These are phyloP conservation scores for Lepidium africanum DNA, from an alignment of 345 rosid species.

Conservation along the genomic window DNA sequence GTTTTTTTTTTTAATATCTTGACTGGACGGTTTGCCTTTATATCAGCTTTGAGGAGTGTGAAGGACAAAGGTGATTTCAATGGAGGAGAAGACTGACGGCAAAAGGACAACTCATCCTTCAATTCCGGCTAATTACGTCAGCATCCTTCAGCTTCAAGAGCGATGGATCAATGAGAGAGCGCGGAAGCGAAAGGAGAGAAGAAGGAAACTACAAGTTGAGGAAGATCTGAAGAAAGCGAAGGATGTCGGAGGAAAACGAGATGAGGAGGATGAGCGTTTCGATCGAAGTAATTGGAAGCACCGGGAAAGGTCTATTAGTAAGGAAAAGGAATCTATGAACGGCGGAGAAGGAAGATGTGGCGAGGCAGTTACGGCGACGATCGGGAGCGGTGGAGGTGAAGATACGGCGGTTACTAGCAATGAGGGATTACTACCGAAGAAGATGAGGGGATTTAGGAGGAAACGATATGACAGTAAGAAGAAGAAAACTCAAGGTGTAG, in stretches of 20 bases:
- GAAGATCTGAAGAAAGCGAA: constrained; percentile 11
- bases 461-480: constrained; percentile 5
- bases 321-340: not conserved
- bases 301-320: too few species aligned
- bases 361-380: not conserved
- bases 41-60: not conserved
- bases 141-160: constrained; percentile 17
- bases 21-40: not conserved
- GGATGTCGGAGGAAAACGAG: not conserved
- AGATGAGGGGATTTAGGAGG: not conserved
- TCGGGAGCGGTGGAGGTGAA: not conserved
- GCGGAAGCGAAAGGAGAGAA: constrained; percentile 11
- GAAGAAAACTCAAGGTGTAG: not conserved
- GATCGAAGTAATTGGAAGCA: not conserved
- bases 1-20: not conserved
- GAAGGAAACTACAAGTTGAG: not conserved
- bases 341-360: not conserved
- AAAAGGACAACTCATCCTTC: not conserved
- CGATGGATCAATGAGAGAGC: constrained; percentile 20
- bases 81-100: not conserved
- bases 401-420: not conserved
- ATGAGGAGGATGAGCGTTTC: not conserved
- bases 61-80: not conserved
- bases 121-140: constrained; percentile 19
- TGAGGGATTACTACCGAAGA: not conserved